These are phyloP conservation scores for Sphagnum magellanicum DNA, from an alignment of 228 moss, liverwort and hornwort genomes.

Conservation along the genomic window DNA sequence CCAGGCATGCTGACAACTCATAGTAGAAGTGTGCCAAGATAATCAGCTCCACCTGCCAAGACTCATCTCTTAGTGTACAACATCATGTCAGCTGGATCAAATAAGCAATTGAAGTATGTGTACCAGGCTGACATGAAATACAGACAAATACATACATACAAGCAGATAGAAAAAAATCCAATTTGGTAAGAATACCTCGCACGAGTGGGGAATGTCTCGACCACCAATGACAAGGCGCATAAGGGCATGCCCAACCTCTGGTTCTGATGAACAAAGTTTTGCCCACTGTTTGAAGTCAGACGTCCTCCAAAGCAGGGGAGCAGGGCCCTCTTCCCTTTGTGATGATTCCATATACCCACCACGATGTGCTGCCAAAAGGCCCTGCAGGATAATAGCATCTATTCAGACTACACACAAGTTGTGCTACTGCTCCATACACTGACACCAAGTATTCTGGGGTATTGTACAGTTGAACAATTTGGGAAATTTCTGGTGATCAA, in stretches of 20 bases:
- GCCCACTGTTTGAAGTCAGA: conserved; percentile 97
- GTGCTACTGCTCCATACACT: no score
- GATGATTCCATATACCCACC: conserved; percentile 90
- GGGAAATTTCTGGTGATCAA: no score
- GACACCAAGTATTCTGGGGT: no score
- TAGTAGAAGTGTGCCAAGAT: conserved; percentile 92
- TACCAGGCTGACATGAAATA: background rate
- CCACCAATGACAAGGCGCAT: conserved; percentile 94
- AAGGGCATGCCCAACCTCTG: conserved; percentile 94
- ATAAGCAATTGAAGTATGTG: background rate
- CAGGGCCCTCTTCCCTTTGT: conserved; percentile 87
- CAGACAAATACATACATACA: background rate
- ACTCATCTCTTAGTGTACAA: background rate
- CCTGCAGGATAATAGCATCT: conserved; percentile 23
- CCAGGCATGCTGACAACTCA: conserved; percentile 91
- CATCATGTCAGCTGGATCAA: background rate
- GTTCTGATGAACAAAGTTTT: conserved; percentile 82
- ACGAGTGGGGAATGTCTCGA: conserved; percentile 93
- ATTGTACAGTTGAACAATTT: no score
- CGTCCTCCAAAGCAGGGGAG: conserved; percentile 89
- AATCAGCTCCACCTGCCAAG: conserved; percentile 83
- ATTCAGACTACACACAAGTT: background rate
- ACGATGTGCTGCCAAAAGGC: conserved; percentile 91
- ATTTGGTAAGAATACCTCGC: conserved; percentile 51
- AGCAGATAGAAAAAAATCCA: background rate